phyloP scores from a whole-genome alignment of 2,329 filamentous ascomycete species.

The Trichoderma arundinaceum region DNA sequence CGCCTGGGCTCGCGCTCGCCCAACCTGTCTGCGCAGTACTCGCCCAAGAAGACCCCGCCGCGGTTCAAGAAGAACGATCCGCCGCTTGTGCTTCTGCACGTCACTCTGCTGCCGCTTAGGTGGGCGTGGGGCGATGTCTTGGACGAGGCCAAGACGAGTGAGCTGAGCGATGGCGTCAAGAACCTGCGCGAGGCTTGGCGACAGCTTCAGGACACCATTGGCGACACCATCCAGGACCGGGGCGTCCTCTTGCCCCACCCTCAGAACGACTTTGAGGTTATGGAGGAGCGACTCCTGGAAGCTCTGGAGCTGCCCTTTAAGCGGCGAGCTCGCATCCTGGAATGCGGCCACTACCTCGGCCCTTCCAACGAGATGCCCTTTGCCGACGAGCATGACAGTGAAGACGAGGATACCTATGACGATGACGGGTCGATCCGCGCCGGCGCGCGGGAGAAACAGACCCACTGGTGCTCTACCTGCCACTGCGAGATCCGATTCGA shows the following conservation, averaged over 20 bases:
- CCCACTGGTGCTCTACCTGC: slow-evolving; percentile 64
- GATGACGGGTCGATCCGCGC: slow-evolving; percentile 39
- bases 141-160: slow-evolving; percentile 48
- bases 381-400: slow-evolving; percentile 53
- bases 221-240: slow-evolving; percentile 74
- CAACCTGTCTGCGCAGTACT: slow-evolving; percentile 56
- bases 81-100: slow-evolving; percentile 78
- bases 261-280: slow-evolving; percentile 77
- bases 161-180: slow-evolving; percentile 55
- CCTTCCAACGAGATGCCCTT: slow-evolving; percentile 58
- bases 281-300: slow-evolving; percentile 79
- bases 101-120: slow-evolving; percentile 73
- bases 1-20: slow-evolving; percentile 66
- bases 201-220: slow-evolving; percentile 70
- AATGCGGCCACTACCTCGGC: slow-evolving; percentile 77
- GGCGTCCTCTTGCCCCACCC: slow-evolving; percentile 79
- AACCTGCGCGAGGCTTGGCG: slow-evolving; percentile 67
- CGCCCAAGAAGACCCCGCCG: slow-evolving; percentile 63
- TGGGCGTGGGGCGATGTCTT: slow-evolving; percentile 67
- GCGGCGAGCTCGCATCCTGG: slow-evolving; percentile 70
- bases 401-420: slow-evolving; percentile 52
- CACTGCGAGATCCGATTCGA: slow-evolving; percentile 61
- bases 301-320: slow-evolving; percentile 71
- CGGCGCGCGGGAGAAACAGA: slow-evolving; percentile 41
- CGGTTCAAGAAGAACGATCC: slow-evolving; percentile 63